phyloP scores from a whole-genome alignment of 495 filamentous ascomycete species.

The Annulohypoxylon stygium region DNA sequence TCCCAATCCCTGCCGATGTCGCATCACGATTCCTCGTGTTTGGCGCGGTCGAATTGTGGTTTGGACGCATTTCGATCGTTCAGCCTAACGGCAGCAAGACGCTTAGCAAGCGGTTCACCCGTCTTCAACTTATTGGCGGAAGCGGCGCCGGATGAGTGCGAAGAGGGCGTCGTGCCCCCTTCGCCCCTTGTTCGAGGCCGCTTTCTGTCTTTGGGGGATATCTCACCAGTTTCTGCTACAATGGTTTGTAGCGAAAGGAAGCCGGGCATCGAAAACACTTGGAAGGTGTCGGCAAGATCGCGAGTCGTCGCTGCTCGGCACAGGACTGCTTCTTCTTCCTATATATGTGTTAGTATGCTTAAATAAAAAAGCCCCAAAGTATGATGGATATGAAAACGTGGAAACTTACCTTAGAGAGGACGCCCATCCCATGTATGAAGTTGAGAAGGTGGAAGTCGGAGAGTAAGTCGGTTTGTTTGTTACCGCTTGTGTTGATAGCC shows the following conservation, averaged over 20 bases:
- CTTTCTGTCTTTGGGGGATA: conserved; percentile 73
- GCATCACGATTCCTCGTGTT: conserved; percentile 42
- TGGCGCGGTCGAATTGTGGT: conserved; percentile 43
- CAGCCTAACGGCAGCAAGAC: conserved; percentile 97
- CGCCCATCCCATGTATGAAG: conserved; percentile 83
- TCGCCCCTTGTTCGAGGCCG: conserved; percentile 68
- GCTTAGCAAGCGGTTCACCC: conserved; percentile 92
- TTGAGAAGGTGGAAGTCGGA: conserved; percentile 95
- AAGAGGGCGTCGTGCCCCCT: conserved; percentile 51
- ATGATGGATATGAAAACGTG: neutral
- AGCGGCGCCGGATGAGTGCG: conserved; percentile 41
- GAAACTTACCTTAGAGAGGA: conserved; percentile 78
- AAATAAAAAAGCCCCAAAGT: conserved; percentile 21
- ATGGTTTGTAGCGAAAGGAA: conserved; percentile 96
- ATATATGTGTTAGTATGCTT: conserved; percentile 28
- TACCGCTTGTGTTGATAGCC: conserved; percentile 53
- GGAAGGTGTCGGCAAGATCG: conserved; percentile 80
- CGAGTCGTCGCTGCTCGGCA: conserved; percentile 84
- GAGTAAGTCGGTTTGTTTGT: conserved; percentile 65
- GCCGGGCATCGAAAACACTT: conserved; percentile 84
- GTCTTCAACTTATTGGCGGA: conserved; percentile 39
- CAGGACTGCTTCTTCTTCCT: conserved; percentile 93
- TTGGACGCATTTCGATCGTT: conserved; percentile 58
- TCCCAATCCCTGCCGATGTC: neutral
- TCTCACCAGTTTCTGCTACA: conserved; percentile 96